Conservation (phyloP, 1,284 basidiomycete genomes). For the Ceratobasidium theobromae region DNA sequence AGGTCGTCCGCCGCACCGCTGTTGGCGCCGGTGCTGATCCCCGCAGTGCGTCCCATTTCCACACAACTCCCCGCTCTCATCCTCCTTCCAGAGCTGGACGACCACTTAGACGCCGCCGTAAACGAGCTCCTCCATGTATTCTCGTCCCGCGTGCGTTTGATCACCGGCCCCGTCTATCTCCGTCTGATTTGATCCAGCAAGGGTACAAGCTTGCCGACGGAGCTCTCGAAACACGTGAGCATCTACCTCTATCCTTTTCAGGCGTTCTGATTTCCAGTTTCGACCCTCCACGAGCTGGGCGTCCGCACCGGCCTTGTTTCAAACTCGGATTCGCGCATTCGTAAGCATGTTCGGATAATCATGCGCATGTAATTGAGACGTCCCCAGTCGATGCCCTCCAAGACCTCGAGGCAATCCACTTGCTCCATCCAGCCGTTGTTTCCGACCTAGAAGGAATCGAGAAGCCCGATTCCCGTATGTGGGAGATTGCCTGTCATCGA, state of each 20-base stretch:
- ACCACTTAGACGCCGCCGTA: conserved; percentile 45
- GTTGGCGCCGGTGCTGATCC: conserved; percentile 66
- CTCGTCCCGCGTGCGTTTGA: conserved; percentile 10
- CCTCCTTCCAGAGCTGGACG: conserved; percentile 28
- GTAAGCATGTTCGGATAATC: conserved; percentile 46
- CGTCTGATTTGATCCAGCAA: conserved; percentile 42
- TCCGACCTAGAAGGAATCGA: conserved; percentile 67
- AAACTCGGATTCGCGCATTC: conserved; percentile 68
- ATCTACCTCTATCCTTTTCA: conserved; percentile 32
- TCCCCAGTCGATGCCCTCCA: conserved; percentile 51
- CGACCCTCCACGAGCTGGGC: conserved; percentile 48
- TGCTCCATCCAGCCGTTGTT: conserved; percentile 57
- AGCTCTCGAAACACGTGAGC: conserved; percentile 58
- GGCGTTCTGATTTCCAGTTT: conserved; percentile 43
- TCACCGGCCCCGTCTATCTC: background rate
- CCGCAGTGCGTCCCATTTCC: conserved; percentile 33
- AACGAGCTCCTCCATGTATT: conserved; percentile 42
- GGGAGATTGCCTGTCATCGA: conserved; percentile 48
- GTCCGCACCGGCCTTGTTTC: conserved; percentile 63
- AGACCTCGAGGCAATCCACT: conserved; percentile 56
- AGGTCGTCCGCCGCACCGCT: conserved; percentile 70
- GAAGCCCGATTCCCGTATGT: conserved; percentile 65
- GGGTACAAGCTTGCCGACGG: conserved; percentile 71
- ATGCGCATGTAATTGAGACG: background rate
- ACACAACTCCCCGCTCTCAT: conserved; percentile 36